phyloP scores from a whole-genome alignment of 2,329 filamentous ascomycete genomes.

The Mycosphaerella sp. region DNA sequence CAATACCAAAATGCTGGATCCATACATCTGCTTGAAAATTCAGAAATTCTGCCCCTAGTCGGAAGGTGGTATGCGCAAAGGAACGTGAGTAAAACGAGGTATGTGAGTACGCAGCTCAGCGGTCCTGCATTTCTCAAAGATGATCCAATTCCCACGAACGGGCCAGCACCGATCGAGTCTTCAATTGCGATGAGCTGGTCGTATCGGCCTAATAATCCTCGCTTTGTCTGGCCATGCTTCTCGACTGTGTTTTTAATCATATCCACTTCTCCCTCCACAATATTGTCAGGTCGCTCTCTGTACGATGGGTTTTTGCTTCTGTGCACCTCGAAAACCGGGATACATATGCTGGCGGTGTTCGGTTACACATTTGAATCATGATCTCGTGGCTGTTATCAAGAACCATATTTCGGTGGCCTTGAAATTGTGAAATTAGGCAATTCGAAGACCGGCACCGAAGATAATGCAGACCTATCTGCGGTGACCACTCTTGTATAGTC shows the following conservation, averaged over 20 bases:
- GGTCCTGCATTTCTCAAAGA: conserved; percentile 28
- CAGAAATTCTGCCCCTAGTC: conserved; percentile 8
- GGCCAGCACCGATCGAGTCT: conserved; percentile 15
- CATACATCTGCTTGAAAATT: conserved; percentile 18
- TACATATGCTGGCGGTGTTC: background rate
- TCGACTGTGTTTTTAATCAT: background rate
- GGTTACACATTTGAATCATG: background rate
- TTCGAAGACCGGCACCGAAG: too few species aligned
- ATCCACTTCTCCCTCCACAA: background rate
- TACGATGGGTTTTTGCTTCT: background rate
- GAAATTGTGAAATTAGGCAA: too few species aligned
- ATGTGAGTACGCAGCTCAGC: conserved; percentile 15
- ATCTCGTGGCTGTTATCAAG: background rate
- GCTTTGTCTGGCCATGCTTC: conserved; percentile 9
- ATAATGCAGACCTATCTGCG: too few species aligned
- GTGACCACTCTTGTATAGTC: too few species aligned
- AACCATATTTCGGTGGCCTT: too few species aligned
- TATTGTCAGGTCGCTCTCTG: background rate
- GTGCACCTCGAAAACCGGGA: conserved; percentile 1
- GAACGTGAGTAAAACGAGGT: conserved; percentile 12
- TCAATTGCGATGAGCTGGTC: conserved; percentile 12
- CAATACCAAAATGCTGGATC: conserved; percentile 26
- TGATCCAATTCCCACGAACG: conserved; percentile 15
- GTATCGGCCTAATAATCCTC: conserved; percentile 8
- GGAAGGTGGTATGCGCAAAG: conserved; percentile 13